These are phyloP conservation scores for Paralagenidium karlingii DNA, from an alignment of 352 stramenopile species.

Conservation along the genomic window DNA sequence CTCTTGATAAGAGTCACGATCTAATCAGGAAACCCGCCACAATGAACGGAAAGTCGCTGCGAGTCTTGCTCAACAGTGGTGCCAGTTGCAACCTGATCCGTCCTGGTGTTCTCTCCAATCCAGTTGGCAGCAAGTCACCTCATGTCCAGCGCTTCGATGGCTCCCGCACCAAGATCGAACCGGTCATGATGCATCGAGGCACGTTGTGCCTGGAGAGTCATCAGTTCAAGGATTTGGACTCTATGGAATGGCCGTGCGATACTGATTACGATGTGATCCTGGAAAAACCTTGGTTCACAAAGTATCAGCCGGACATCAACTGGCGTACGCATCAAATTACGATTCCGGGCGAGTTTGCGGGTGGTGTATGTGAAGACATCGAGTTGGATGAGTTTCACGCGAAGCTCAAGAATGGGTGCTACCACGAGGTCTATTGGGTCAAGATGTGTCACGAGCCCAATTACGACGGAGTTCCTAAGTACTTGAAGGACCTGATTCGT, in stretches of 20 bases:
- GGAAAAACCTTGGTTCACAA: conserved; percentile 5
- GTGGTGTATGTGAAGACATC: background rate
- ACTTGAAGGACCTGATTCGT: background rate
- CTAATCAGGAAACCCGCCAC: conserved; percentile 3
- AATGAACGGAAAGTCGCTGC: background rate
- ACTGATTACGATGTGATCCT: conserved; percentile 6
- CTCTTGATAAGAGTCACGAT: too few relatives aligned
- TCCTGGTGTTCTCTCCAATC: background rate
- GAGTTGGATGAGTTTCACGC: background rate
- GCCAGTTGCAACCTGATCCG: conserved; percentile 6
- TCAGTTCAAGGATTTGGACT: background rate
- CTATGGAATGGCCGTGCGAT: conserved; percentile 2
- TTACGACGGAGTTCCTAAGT: background rate
- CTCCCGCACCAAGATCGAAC: background rate
- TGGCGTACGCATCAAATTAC: conserved; percentile 6
- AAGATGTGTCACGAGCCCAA: background rate
- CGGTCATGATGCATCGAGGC: background rate
- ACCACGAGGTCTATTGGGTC: background rate
- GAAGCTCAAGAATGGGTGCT: background rate
- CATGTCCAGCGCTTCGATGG: conserved; percentile 3
- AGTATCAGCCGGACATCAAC: conserved; percentile 7
- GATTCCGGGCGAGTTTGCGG: background rate
- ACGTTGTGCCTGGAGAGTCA: background rate
- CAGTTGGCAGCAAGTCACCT: background rate
- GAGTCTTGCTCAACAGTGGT: conserved; percentile 4